A percentile compares a stretch with the other conserved stretches of the same genome.
These are phyloP conservation scores for Solanum pinnatisectum DNA, from an alignment of 257 asterid species.

Conservation along the genomic window DNA sequence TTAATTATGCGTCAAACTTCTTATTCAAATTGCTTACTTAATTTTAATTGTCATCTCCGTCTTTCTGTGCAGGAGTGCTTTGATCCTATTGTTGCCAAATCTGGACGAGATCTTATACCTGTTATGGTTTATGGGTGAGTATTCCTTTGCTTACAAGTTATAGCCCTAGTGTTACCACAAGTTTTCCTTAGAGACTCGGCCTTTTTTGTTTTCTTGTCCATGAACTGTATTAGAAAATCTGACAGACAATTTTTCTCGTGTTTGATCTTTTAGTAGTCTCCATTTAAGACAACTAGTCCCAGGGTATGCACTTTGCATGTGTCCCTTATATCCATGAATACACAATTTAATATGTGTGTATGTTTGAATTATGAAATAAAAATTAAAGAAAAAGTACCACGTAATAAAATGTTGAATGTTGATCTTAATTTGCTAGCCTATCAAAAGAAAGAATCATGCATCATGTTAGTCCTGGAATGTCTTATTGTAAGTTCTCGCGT, in stretches of 20 bases:
- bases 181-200: background rate
- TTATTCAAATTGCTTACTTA: background rate
- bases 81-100: conserved; percentile 89
- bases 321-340: background rate
- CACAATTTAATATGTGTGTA: background rate
- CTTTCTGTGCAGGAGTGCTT: conserved; percentile 72
- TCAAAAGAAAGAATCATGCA: background rate
- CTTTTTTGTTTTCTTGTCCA: background rate
- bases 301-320: background rate
- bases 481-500: background rate
- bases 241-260: background rate
- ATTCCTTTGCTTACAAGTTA: background rate
- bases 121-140: conserved; percentile 98
- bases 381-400: background rate
- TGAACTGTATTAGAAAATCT: background rate
- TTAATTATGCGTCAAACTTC: background rate
- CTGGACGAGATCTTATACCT: conserved; percentile 99
- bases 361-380: background rate
- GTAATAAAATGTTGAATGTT: background rate
- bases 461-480: background rate
- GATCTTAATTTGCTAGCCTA: background rate
- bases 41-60: background rate
- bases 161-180: background rate
- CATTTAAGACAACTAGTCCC: background rate
- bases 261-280: background rate